Percentiles rank a stretch among this genome's conserved stretches.
phyloP scores from a whole-genome alignment of 345 rosid species.

The Microthlaspi erraticum region DNA sequence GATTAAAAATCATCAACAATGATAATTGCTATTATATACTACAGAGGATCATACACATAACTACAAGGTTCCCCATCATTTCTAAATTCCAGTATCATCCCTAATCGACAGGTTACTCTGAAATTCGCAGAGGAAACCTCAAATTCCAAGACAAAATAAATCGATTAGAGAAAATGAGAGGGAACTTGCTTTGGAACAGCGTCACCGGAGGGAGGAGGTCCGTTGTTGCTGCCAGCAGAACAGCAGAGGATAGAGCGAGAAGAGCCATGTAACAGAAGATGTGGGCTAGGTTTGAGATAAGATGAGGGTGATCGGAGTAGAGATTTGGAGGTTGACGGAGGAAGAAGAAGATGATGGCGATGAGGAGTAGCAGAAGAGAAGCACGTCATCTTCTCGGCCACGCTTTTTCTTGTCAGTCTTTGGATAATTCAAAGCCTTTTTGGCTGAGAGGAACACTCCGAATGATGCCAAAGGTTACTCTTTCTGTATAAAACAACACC shows the following conservation, averaged over 20 bases:
- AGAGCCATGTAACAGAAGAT: conserved; percentile 37
- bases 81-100: conserved; percentile 23
- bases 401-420: background rate
- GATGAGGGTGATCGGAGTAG: conserved; percentile 33
- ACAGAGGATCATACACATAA: background rate
- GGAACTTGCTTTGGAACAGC: conserved; percentile 55
- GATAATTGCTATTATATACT: background rate
- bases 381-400: conserved; percentile 30
- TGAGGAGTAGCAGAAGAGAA: conserved; percentile 40
- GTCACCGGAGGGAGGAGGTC: conserved; percentile 57
- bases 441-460: background rate
- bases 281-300: conserved; percentile 35
- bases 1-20: background rate
- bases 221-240: conserved; percentile 45
- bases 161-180: background rate
- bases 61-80: background rate
- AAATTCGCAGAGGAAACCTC: conserved; percentile 3
- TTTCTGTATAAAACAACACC: no score
- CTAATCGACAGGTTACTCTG: background rate
- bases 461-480: background rate
- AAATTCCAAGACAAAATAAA: background rate
- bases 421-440: conserved; percentile 26
- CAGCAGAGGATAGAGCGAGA: conserved; percentile 44
- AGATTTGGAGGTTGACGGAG: conserved; percentile 43
- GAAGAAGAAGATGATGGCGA: conserved; percentile 45